These are phyloP conservation scores for Camelina laxa DNA, from an alignment of 345 rosid species.

Conservation along the genomic window DNA sequence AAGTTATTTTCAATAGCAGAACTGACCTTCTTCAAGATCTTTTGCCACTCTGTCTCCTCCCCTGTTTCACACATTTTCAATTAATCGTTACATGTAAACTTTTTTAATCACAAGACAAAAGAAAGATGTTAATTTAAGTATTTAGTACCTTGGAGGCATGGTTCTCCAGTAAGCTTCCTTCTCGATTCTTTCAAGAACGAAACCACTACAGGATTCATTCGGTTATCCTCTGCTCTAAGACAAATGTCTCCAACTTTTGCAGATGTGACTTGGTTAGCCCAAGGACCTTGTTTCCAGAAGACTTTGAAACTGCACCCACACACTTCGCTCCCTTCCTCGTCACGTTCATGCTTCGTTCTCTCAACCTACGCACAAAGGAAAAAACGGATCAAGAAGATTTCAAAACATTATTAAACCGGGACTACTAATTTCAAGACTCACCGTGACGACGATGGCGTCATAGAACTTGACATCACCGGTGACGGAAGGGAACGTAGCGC, in stretches of 20 bases:
- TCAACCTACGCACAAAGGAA: conserved; percentile 13
- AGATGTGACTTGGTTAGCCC: neutral
- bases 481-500: conserved; percentile 39
- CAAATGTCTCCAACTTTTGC: conserved; percentile 43
- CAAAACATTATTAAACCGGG: neutral
- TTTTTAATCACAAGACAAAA: neutral
- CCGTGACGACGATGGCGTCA: conserved; percentile 31
- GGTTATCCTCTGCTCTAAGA: conserved; percentile 17
- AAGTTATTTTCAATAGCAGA: conserved; percentile 20
- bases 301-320: conserved; percentile 33
- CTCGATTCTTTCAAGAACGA: conserved; percentile 39
- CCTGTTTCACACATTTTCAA: conserved; percentile 35
- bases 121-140: neutral
- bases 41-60: conserved; percentile 40
- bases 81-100: neutral
- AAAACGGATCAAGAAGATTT: neutral
- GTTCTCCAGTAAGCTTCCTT: conserved; percentile 26
- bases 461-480: conserved; percentile 41
- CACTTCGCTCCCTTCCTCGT: conserved; percentile 34
- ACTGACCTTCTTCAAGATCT: conserved; percentile 15
- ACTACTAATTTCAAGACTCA: conserved; percentile 8
- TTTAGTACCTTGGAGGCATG: conserved; percentile 11
- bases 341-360: conserved; percentile 28
- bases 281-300: conserved; percentile 41
- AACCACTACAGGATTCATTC: conserved; percentile 22